Conservation (phyloP, 176 grass and related monocot genomes). For the Musa acuminata region DNA sequence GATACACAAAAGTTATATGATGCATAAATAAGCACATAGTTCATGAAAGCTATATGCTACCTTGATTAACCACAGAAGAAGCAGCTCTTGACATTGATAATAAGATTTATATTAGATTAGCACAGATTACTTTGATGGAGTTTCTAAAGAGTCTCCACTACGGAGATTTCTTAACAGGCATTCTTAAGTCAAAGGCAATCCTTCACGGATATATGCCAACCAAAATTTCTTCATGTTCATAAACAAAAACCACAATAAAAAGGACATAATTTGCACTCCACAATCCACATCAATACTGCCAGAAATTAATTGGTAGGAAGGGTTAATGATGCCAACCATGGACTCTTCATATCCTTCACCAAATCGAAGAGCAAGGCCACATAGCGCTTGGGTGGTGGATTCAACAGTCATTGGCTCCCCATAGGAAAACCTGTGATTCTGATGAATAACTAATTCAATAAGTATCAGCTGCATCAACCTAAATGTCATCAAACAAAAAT, state of each 20-base stretch:
- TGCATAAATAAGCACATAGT: no score
- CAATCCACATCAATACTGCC: background rate
- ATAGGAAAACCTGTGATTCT: constrained; percentile 99
- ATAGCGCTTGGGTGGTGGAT: constrained; percentile 91
- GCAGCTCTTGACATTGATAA: no score
- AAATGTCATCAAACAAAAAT: background rate
- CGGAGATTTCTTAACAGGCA: no score
- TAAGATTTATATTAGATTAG: no score
- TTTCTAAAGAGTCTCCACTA: no score
- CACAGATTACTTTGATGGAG: no score
- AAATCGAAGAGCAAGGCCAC: constrained; percentile 86
- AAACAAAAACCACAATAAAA: background rate
- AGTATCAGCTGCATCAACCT: background rate
- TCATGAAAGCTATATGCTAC: no score
- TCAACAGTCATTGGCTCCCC: constrained; percentile 93
- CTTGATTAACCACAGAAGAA: no score
- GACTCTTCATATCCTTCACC: constrained; percentile 95
- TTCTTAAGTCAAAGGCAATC: no score
- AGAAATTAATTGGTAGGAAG: constrained; percentile 1
- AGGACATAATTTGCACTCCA: background rate
- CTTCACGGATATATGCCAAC: background rate
- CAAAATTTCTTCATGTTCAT: background rate
- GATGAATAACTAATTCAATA: constrained; percentile 8
- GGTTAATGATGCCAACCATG: constrained; percentile 44
- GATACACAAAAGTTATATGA: no score